Evolutionary conservation across 2,329 filamentous ascomycete species (phyloP).

Genomic region (Aphanocladium album): DNA sequence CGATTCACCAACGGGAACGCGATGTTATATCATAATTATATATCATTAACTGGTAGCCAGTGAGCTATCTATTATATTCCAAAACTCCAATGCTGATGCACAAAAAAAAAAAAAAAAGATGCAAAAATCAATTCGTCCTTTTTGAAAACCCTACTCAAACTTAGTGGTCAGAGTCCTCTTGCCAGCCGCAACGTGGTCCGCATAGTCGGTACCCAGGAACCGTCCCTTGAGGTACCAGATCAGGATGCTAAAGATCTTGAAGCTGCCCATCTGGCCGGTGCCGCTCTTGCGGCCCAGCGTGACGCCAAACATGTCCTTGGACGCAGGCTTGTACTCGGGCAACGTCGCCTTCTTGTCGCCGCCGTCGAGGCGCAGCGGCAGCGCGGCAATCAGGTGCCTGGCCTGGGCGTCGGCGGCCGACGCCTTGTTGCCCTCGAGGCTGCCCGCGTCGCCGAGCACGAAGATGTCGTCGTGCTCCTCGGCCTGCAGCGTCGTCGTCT

Average conservation of each 20-base stretch:
- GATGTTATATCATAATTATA: no score
- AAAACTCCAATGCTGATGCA: no score
- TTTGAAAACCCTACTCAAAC: conserved; percentile 22
- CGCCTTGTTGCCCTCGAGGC: conserved; percentile 32
- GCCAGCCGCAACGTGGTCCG: conserved; percentile 26
- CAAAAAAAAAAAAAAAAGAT: background rate
- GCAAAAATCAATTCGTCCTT: no score
- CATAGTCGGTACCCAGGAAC: conserved; percentile 31
- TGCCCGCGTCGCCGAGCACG: conserved; percentile 39
- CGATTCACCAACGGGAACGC: no score
- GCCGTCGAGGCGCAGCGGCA: conserved; percentile 29
- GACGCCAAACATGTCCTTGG: conserved; percentile 29
- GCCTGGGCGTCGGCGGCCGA: conserved; percentile 28
- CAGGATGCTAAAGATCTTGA: conserved; percentile 34
- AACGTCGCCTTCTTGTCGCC: no score
- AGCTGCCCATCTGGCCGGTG: conserved; percentile 32
- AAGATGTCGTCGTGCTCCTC: conserved; percentile 37
- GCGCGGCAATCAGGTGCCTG: conserved; percentile 28
- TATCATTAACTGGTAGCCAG: no score
- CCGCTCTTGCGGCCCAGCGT: conserved; percentile 36
- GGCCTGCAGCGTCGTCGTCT: conserved; percentile 32
- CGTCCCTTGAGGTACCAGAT: conserved; percentile 36
- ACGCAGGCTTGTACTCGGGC: conserved; percentile 25
- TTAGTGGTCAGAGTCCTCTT: conserved; percentile 27
- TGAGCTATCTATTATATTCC: background rate